A percentile compares a stretch with the other conserved stretches of the same genome.
These are phyloP conservation scores for Saccharomycopsis oosterbeekiorum DNA, from an alignment of 805 yeast species.

Conservation along the genomic window DNA sequence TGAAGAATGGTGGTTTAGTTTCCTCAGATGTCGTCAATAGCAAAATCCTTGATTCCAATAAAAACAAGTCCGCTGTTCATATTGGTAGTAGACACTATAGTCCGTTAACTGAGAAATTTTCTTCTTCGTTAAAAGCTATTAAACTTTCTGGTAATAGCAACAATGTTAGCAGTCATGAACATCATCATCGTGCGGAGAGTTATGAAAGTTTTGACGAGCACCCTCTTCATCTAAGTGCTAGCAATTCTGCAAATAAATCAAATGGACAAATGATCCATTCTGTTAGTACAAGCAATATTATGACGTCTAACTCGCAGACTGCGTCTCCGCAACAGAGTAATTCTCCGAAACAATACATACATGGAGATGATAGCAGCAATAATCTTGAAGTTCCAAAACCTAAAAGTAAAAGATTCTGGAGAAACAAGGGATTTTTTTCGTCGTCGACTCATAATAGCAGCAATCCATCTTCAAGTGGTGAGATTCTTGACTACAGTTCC, in stretches of 20 bases:
- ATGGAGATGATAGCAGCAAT: neutral
- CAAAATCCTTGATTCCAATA: neutral
- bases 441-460: neutral
- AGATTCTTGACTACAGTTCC: slow-evolving; percentile 10
- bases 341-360: neutral
- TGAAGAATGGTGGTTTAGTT: neutral
- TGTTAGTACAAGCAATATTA: neutral
- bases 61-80: neutral
- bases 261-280: neutral
- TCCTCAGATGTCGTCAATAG: neutral
- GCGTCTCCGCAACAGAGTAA: neutral
- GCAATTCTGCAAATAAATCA: neutral
- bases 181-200: neutral
- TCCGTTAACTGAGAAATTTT: neutral
- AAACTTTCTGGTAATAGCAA: neutral
- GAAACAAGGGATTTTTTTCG: slow-evolving; percentile 17
- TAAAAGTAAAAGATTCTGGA: slow-evolving; percentile 28
- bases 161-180: neutral
- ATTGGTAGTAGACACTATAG: neutral
- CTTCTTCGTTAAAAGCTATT: neutral
- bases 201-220: neutral
- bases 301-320: neutral
- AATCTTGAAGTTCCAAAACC: slow-evolving; percentile 12
- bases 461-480: neutral
- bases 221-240: neutral